phyloP scores from a whole-genome alignment of 2,329 filamentous ascomycete species.

The Ceratocystis harringtonii region DNA sequence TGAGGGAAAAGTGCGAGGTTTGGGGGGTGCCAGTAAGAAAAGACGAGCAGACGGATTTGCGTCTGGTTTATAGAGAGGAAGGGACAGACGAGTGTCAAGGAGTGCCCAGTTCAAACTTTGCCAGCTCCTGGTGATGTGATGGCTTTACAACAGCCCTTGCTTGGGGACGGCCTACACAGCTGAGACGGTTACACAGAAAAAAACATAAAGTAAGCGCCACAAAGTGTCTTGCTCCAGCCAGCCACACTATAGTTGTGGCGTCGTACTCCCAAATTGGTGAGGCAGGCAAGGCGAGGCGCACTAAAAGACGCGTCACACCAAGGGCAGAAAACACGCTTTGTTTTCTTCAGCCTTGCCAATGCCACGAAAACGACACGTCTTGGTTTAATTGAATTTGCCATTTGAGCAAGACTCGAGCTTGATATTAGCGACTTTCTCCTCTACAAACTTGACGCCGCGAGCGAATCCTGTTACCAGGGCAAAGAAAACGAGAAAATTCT shows the following conservation, averaged over 20 bases:
- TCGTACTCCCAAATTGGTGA: not conserved
- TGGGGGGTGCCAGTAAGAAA: not conserved
- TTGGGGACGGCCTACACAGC: too few relatives aligned
- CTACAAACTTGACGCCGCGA: constrained; percentile 23
- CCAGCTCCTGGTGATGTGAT: too few relatives aligned
- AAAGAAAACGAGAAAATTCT: not conserved
- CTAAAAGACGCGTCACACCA: constrained; percentile 15
- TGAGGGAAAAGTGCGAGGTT: not conserved
- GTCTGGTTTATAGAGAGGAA: too few relatives aligned
- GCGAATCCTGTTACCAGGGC: constrained; percentile 7
- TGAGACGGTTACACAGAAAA: not conserved
- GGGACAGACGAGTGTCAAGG: too few relatives aligned
- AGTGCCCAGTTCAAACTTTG: too few relatives aligned
- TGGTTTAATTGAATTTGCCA: constrained; percentile 19
- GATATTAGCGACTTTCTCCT: not conserved
- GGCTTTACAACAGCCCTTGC: not conserved
- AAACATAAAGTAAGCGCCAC: not conserved
- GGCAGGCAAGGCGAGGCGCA: not conserved
- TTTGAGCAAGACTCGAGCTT: not conserved
- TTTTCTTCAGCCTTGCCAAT: constrained; percentile 17
- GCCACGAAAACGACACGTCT: constrained; percentile 33
- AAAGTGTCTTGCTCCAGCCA: not conserved
- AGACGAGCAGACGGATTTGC: too few relatives aligned
- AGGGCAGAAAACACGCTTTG: constrained; percentile 8
- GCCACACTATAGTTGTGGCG: not conserved